Evolutionary conservation across 2,329 filamentous ascomycete species (phyloP), one percentile per base, ranked within the genome.

Genomic region (Pyrenochaeta sp.): DNA sequence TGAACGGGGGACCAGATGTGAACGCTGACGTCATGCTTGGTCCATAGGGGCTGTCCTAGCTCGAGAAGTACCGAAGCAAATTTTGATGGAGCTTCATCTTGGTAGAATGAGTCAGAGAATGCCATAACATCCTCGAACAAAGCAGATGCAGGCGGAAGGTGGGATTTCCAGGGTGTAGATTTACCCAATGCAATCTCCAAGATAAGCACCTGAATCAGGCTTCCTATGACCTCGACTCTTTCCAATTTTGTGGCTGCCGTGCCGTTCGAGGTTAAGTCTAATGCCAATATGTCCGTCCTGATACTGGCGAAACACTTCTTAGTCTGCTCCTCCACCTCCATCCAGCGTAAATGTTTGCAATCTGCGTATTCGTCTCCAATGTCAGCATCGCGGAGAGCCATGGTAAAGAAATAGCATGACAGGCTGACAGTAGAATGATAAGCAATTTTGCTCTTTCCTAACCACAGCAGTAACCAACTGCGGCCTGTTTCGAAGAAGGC

Each of bases 111-210:
- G 32, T 36, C 32, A 36, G 32, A 36, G 32, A 8, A 36, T 8
- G 32, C 13, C 6, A 39, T 39, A 13, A 39, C 12, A 15, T 39
- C 7, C 12, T 7, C 12, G 12, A 39, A 39, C 12, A 66, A 45
- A 19, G 36, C 58, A 9, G 60, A 56, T 2, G 61, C 64, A 47
- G 61, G 34, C 32, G 61, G 32, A 3, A 65, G 57, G 50, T 66
- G 61, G 32, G 55, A 50, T 27, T 61, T 47, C 52, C 59, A 59
- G 2, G 52, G 52, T 5, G 52, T 45, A 32, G 57, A 57, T 24
- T 49, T 56, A 2, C 61, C 64, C 48, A 66, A 50, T 12, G 48
- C 27, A 22, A 54, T 53, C 48, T 66, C 64, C n/a, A 66, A 66
- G 13, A 65, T 51, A 19, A 66, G 46, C 8, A 60, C 58, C 9